Conservation (phyloP, 306 rosid genomes). For the Vigna unguiculata region DNA sequence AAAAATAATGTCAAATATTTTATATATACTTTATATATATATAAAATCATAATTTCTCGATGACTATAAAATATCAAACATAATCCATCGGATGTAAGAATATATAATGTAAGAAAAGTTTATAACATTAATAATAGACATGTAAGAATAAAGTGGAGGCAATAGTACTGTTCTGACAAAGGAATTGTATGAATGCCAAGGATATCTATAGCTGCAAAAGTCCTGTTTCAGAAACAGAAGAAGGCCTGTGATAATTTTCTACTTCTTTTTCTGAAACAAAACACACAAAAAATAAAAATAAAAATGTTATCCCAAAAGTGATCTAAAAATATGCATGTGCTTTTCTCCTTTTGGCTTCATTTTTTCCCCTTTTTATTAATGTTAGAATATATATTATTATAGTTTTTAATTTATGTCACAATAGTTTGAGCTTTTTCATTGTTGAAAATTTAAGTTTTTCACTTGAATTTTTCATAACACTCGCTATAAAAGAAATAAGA, state of each 20-base stretch:
- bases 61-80: too few relatives aligned
- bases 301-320: background rate
- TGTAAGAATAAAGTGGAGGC: constrained; percentile 32
- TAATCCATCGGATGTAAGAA: too few relatives aligned
- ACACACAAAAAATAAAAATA: too few relatives aligned
- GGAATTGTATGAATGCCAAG: constrained; percentile 39
- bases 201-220: constrained; percentile 1
- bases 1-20: too few relatives aligned
- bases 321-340: background rate
- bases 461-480: background rate
- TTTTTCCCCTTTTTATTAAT: background rate
- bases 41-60: too few relatives aligned
- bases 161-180: constrained; percentile 32
- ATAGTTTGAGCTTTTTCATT: background rate
- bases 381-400: background rate
- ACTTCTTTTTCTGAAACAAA: constrained; percentile 1
- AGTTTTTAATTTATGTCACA: background rate
- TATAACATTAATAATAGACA: too few relatives aligned
- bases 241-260: constrained; percentile 5
- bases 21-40: too few relatives aligned
- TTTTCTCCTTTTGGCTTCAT: constrained; percentile 17
- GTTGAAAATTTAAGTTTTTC: background rate
- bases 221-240: constrained; percentile 9
- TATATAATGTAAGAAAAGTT: too few relatives aligned
- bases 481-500: background rate